Base-by-base conservation (phyloP, 768 basidiomycete species). In the Lactifluus echinatus region DNA sequence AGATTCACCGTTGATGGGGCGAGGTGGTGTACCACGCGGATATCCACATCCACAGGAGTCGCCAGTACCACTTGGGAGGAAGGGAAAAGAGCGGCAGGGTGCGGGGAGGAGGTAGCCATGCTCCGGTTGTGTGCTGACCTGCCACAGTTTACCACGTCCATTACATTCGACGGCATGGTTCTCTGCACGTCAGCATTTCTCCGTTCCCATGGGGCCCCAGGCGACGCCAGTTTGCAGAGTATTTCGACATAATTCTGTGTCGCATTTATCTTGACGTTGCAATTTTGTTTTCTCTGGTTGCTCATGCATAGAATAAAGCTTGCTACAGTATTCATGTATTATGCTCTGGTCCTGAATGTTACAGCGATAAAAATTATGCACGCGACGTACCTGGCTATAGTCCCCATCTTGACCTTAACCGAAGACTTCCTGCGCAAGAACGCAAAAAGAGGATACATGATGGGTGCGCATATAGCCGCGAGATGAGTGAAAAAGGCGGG, bases 31-130 rank as follows among this genome's bases (percentile, higher is more conserved):
- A 7, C 8, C 36, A 15, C 53, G 47, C 11, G 53, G 48, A 3
- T 42, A 39, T 15, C 47, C 42, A 34, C 31, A 37, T 19, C 26
- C 23, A 2, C 47, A 54, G 53, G 57, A 21, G 2, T 59, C 57
- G 15, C 53, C 52, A 1, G 42, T 49, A 5, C 57, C 53, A 10
- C 53, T 55, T 24, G 57, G 53, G 53, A 59, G 42, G 53, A 59
- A 59, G 29, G 57, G 53, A 14, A 59, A 59, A 8, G 57, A 59
- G n/a, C 45, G 53, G 28, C 57, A 59, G 53, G 52, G 52, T 0
- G 19, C 33, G 1, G 53, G 53, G 28, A 55, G 57, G 48, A 46
- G 57, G 29, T 59, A 42, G 40, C 21, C 4, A 10, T 31, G n/a
- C 10, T 31, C 10, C 31, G 31, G 31, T 4, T 31, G 31, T 31